Evolutionary conservation across 148 eudicot genomes (phyloP), one percentile per base, ranked within the genome.

Genomic region (Rhododendron molle): DNA sequence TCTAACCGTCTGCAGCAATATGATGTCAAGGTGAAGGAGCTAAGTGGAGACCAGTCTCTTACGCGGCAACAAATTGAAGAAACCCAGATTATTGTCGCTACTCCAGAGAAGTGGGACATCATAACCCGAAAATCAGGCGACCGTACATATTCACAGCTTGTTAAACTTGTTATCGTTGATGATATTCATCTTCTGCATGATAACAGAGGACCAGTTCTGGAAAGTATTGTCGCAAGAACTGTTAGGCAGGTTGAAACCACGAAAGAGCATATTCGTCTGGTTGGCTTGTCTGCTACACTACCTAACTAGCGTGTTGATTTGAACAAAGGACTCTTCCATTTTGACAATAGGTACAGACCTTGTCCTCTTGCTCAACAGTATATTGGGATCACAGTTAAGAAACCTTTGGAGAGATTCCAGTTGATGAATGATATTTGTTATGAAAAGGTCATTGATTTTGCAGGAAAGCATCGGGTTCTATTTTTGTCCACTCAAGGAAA

Each of bases 101-200:
- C 95, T 52, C 95, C 93, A 10, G 95, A 93, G 83, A 91, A 92
- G 86, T 93, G 95, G 95, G 95, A 93, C 85, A 93, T 93, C 73
- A 89, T 93, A 74, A 92, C 94, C 3, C 86, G 93, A 83, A 92
- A 93, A 88, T 92, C 95, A 32, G 94, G 94, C 50, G 94, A 92
- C 87, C 85, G 93, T n/a, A 92, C 94, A 8, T 93, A 93, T 86
- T 88, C 93, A 13, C 93, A 92, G 87, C 94, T 89, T 72, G 94
- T 93, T 65, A 93, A 89, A 73, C 95, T 93, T 77, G 90, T 93
- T 40, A 92, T 93, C 50, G 84, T 93, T 86, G 95, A 93, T 88
- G 95, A 93, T 86, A 92, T 93, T 81, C 94, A 93, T 90, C 90
- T 92, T 52, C 94, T 93, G 34, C 95, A 93, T 85, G 95, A 93